These are phyloP conservation scores for Chenopodium suecicum DNA, from an alignment of 148 eudicot genomes.

Conservation along the genomic window DNA sequence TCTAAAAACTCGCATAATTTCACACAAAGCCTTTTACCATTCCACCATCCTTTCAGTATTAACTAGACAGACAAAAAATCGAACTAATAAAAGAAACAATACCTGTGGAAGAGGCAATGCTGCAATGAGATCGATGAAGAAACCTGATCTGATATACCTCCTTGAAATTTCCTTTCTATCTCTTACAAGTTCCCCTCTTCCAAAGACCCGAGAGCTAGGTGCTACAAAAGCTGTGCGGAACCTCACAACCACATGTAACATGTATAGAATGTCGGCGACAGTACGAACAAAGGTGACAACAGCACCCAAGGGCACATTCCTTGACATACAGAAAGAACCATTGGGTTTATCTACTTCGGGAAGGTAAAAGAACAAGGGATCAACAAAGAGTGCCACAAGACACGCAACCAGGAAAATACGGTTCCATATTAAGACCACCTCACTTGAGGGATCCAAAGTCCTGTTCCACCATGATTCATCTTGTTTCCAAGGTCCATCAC, in stretches of 20 bases:
- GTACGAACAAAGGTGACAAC: constrained; percentile 58
- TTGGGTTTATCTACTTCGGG: constrained; percentile 38
- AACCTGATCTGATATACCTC: constrained; percentile 62
- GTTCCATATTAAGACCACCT: constrained; percentile 65
- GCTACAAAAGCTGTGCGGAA: constrained; percentile 83
- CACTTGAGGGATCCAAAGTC: constrained; percentile 73
- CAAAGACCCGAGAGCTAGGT: constrained; percentile 79
- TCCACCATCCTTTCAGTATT: no score
- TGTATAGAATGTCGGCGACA: constrained; percentile 49
- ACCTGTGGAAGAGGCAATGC: constrained; percentile 83
- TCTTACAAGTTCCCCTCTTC: constrained; percentile 79
- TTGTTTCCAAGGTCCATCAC: not conserved
- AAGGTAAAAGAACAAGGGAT: constrained; percentile 76
- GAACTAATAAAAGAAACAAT: not conserved
- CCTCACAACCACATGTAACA: constrained; percentile 60
- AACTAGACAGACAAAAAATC: not conserved
- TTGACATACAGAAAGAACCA: constrained; percentile 49
- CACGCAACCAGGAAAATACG: constrained; percentile 62
- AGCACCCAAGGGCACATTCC: constrained; percentile 41
- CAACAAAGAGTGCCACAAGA: constrained; percentile 67
- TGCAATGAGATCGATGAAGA: constrained; percentile 66
- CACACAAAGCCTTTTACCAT: no score
- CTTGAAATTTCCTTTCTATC: constrained; percentile 50
- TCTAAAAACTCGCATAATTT: no score
- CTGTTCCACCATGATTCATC: constrained; percentile 36